Percentiles rank a stretch among this genome's conserved stretches.
Conservation (phyloP, 768 basidiomycete species). For the Rhizopogon vulgaris region DNA sequence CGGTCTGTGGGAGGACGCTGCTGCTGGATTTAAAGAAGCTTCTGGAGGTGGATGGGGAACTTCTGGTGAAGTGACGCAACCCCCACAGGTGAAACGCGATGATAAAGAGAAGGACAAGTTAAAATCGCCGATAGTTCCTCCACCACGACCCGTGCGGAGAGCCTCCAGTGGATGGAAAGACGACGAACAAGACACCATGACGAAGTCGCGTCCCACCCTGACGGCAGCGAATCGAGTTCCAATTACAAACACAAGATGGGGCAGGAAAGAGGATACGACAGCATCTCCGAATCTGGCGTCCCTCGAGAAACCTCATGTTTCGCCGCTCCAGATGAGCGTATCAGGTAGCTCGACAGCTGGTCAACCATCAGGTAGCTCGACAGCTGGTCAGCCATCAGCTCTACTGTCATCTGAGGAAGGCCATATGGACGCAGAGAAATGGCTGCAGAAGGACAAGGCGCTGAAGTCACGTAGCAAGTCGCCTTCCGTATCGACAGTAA, state of each 20-base stretch:
- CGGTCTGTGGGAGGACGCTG: neutral
- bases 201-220: constrained; percentile 6
- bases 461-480: neutral
- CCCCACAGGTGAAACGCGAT: neutral
- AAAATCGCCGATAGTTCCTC: constrained; percentile 5
- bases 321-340: neutral
- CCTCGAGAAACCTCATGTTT: neutral
- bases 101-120: constrained; percentile 7
- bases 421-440: neutral
- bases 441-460: neutral
- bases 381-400: neutral
- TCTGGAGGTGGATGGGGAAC: neutral
- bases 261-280: constrained; percentile 3
- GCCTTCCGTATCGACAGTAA: neutral
- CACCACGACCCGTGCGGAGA: constrained; percentile 18
- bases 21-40: too few species aligned
- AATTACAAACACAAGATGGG: constrained; percentile 9
- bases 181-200: constrained; percentile 3
- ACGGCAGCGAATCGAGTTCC: constrained; percentile 19
- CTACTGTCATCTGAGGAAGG: neutral
- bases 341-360: neutral
- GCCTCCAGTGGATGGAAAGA: neutral
- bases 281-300: neutral
- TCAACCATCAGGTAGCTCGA: neutral
- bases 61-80: neutral